phyloP scores from a whole-genome alignment of 352 stramenopile species.

The Globisporangium heterothallicum region DNA sequence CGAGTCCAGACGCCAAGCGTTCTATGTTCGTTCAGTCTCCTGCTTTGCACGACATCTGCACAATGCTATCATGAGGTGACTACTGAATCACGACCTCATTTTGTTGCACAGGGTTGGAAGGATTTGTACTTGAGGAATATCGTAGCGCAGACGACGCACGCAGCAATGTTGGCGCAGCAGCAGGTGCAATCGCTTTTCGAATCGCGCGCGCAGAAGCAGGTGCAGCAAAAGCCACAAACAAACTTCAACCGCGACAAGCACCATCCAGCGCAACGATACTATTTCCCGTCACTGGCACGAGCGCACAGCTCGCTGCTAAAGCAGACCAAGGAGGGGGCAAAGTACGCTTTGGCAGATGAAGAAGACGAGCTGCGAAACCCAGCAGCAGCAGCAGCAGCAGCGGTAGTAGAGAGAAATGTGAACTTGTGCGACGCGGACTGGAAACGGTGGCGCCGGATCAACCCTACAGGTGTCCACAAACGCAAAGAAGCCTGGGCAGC shows the following conservation, averaged over 20 bases:
- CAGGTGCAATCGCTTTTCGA: constrained; percentile 2
- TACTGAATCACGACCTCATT: too few relatives aligned
- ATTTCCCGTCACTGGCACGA: constrained; percentile 9
- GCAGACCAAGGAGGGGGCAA: not conserved
- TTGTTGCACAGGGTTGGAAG: constrained; percentile 36
- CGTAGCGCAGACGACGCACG: constrained; percentile 54
- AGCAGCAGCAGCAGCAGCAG: not conserved
- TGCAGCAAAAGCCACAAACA: not conserved
- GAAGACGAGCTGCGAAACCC: not conserved
- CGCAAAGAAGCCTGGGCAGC: constrained; percentile 2
- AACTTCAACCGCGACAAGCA: not conserved
- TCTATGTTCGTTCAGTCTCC: constrained; percentile 15
- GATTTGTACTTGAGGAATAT: constrained; percentile 40
- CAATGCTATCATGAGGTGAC: too few relatives aligned
- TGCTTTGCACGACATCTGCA: too few relatives aligned
- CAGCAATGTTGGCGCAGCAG: constrained; percentile 45
- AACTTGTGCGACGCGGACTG: constrained; percentile 18
- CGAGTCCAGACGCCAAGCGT: constrained; percentile 17
- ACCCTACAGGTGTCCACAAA: constrained; percentile 1
- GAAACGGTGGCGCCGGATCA: constrained; percentile 28
- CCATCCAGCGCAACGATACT: not conserved
- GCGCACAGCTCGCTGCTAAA: constrained; percentile 3
- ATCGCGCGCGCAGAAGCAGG: not conserved
- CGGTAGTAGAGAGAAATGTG: not conserved
- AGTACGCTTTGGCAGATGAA: not conserved